Evolutionary conservation across 2,329 filamentous ascomycete species (phyloP).

Genomic region (Fusarium sp.): DNA sequence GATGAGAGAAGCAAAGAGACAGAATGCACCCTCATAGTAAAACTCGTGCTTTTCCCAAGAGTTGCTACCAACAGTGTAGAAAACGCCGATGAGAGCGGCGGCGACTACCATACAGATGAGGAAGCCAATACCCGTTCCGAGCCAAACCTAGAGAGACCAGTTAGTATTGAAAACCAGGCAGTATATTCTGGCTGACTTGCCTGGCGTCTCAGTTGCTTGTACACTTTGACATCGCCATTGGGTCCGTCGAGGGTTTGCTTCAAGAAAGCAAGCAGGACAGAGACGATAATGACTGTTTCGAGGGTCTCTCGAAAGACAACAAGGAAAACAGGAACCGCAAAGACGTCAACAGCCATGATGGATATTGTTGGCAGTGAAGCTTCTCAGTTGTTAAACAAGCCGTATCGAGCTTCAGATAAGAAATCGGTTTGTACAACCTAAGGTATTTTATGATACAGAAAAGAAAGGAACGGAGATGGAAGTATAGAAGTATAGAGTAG

Average conservation of each 20-base stretch:
- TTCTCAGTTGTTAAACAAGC: not conserved
- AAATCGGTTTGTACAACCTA: not conserved
- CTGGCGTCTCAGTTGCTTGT: constrained; percentile 76
- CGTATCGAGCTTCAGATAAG: not conserved
- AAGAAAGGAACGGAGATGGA: not conserved
- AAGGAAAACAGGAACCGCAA: constrained; percentile 86
- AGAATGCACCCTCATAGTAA: constrained; percentile 85
- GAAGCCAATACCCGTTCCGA: constrained; percentile 71
- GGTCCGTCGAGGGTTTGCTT: constrained; percentile 80
- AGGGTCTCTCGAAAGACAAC: constrained; percentile 88
- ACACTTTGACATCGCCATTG: constrained; percentile 68
- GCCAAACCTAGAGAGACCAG: constrained; percentile 62
- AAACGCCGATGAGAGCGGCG: constrained; percentile 75
- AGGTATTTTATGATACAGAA: not conserved
- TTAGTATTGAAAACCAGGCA: not conserved
- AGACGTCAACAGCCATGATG: constrained; percentile 74
- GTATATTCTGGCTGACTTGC: constrained; percentile 52
- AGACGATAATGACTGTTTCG: constrained; percentile 86
- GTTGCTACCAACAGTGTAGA: constrained; percentile 75
- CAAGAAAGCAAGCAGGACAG: constrained; percentile 85
- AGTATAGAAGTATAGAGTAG: constrained; percentile 3
- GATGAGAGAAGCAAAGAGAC: constrained; percentile 79
- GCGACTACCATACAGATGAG: constrained; percentile 74
- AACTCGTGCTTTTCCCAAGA: constrained; percentile 76
- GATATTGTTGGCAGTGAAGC: not conserved